phyloP scores from a whole-genome alignment of 108 stramenopile genomes.

The Skeletonema costatum region DNA sequence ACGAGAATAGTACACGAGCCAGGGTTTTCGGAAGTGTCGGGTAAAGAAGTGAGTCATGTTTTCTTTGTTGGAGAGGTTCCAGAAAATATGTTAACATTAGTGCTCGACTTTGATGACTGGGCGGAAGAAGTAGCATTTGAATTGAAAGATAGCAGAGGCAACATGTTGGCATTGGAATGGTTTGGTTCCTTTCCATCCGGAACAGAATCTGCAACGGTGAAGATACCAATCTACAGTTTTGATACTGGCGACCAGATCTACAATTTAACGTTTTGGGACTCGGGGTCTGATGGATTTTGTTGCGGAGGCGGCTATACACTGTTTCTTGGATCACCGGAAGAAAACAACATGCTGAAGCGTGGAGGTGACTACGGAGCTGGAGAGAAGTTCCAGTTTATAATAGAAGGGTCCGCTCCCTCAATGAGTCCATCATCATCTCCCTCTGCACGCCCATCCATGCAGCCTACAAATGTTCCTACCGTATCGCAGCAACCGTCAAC shows the following conservation, averaged over 20 bases:
- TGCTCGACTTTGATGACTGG: slow-evolving; percentile 21
- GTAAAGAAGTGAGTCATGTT: slow-evolving; percentile 25
- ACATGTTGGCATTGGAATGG: slow-evolving; percentile 16
- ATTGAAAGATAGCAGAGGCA: slow-evolving; percentile 23
- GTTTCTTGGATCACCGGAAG: slow-evolving; percentile 11
- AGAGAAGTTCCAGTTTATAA: slow-evolving; percentile 13
- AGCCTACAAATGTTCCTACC: background rate
- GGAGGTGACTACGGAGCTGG: slow-evolving; percentile 15
- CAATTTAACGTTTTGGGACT: slow-evolving; percentile 21
- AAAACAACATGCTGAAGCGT: background rate
- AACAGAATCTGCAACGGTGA: slow-evolving; percentile 7
- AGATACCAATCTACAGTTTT: slow-evolving; percentile 19
- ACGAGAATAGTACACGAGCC: slow-evolving; percentile 23
- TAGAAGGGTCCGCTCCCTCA: background rate
- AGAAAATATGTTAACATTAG: slow-evolving; percentile 14
- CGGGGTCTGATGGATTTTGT: slow-evolving; percentile 25
- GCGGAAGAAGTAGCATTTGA: slow-evolving; percentile 35
- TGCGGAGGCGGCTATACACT: slow-evolving; percentile 23
- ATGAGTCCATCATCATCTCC: background rate
- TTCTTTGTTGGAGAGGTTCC: slow-evolving; percentile 38
- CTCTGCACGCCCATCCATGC: background rate
- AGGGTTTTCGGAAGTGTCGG: slow-evolving; percentile 28
- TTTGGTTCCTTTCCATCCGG: slow-evolving; percentile 16
- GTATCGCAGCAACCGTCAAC: background rate
- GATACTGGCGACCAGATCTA: slow-evolving; percentile 24